phyloP scores from a whole-genome alignment of 257 asterid genomes.

The Solanum habrochaites region DNA sequence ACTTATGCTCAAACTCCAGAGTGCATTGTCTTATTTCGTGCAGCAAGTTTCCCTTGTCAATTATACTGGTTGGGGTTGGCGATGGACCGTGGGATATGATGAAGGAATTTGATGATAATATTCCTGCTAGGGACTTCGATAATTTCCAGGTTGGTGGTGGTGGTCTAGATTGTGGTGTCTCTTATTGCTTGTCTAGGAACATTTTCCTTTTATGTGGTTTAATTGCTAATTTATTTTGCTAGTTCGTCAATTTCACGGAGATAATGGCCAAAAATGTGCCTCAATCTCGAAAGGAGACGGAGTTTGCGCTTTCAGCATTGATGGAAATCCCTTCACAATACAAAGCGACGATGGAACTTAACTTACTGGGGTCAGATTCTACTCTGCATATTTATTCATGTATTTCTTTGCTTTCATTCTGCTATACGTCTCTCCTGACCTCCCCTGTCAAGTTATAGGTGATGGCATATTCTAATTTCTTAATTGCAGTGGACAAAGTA shows the following conservation, averaged over 20 bases:
- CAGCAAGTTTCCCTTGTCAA: slow-evolving; percentile 92
- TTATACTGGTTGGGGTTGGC: slow-evolving; percentile 92
- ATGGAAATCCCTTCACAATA: slow-evolving; percentile 95
- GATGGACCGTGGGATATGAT: slow-evolving; percentile 99
- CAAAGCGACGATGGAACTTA: slow-evolving; percentile 90
- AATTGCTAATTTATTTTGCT: slow-evolving; percentile 4
- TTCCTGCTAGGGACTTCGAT: slow-evolving; percentile 89
- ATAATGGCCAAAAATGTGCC: slow-evolving; percentile 72
- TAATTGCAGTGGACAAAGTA: slow-evolving; percentile 38
- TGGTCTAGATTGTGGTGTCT: background rate
- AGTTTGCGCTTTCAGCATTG: slow-evolving; percentile 85
- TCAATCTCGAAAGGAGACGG: slow-evolving; percentile 77
- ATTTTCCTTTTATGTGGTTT: background rate
- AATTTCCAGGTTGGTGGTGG: slow-evolving; percentile 69
- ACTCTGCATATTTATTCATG: background rate
- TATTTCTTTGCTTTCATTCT: background rate
- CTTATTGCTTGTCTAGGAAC: background rate
- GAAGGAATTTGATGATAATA: slow-evolving; percentile 94
- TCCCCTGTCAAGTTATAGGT: background rate
- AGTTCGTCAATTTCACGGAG: slow-evolving; percentile 95
- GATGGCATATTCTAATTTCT: background rate
- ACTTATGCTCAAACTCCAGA: background rate
- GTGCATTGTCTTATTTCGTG: slow-evolving; percentile 1
- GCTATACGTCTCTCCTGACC: background rate
- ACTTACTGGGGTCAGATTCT: slow-evolving; percentile 50